Conservation (phyloP, 2,329 filamentous ascomycete genomes). For the Trichoderma polysporum region DNA sequence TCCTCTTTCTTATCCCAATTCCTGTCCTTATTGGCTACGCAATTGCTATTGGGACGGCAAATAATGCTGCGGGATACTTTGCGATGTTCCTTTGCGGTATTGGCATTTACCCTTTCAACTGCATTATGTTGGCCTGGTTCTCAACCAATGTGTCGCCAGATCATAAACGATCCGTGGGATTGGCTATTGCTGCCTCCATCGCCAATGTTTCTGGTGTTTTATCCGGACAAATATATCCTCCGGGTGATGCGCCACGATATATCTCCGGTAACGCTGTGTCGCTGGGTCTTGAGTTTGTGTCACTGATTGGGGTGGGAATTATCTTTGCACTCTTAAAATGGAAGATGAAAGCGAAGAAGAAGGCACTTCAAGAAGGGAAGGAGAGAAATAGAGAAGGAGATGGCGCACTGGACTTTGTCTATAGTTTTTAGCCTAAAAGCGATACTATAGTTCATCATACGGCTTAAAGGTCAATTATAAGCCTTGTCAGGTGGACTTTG, state of each 20-base stretch:
- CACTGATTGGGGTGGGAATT: neutral
- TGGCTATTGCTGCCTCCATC: neutral
- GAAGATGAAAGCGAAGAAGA: neutral
- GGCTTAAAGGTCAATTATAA: too few relatives aligned
- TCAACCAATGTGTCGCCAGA: too few relatives aligned
- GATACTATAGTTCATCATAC: neutral
- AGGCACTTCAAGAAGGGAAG: neutral
- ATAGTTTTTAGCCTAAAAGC: neutral
- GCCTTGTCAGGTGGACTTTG: too few relatives aligned
- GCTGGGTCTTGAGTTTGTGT: neutral
- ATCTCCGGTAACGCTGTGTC: neutral
- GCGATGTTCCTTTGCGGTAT: too few relatives aligned
- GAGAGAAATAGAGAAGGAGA: neutral
- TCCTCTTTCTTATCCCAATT: too few relatives aligned
- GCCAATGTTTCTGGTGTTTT: neutral
- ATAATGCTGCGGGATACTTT: too few relatives aligned
- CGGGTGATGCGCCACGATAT: neutral
- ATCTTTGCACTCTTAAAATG: neutral
- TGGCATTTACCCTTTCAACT: too few relatives aligned
- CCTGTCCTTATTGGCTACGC: too few relatives aligned
- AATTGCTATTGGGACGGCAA: too few relatives aligned
- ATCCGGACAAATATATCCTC: neutral
- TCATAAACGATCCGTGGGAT: too few relatives aligned
- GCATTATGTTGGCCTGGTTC: too few relatives aligned
- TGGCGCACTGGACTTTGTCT: neutral